These are phyloP conservation scores for Basidioascus undulatus DNA, from an alignment of 768 basidiomycete species.

Conservation along the genomic window DNA sequence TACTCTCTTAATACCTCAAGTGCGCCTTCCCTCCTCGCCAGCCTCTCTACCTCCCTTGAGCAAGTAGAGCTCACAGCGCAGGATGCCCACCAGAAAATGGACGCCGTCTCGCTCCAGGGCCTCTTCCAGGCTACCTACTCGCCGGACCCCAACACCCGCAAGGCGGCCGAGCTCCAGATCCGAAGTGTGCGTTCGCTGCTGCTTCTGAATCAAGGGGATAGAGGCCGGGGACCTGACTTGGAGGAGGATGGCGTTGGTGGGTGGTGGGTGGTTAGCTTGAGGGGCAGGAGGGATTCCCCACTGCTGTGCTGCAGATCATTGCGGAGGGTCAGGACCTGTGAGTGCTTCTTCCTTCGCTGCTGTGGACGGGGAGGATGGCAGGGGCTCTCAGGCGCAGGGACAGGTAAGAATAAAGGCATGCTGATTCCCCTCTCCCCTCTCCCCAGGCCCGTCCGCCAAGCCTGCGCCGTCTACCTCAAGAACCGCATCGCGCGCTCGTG, in stretches of 20 bases:
- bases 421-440: neutral
- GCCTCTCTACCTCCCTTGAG: too few species aligned
- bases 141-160: conserved; percentile 65
- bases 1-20: too few species aligned
- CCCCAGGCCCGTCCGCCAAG: conserved; percentile 51
- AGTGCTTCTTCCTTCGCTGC: conserved; percentile 22
- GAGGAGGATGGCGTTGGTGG: neutral
- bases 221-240: neutral
- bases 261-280: conserved; percentile 32
- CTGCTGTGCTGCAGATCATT: conserved; percentile 68
- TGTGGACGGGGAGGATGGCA: too few species aligned
- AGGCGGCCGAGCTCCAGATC: conserved; percentile 64
- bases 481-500: conserved; percentile 52
- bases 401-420: neutral
- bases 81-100: too few species aligned
- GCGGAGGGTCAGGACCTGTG: conserved; percentile 51
- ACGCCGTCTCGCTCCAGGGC: conserved; percentile 30
- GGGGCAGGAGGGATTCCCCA: conserved; percentile 54
- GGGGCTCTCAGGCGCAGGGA: too few species aligned
- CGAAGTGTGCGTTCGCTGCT: conserved; percentile 33
- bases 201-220: neutral
- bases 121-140: conserved; percentile 60
- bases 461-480: conserved; percentile 69
- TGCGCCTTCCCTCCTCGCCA: too few species aligned
- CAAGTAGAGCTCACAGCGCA: too few species aligned